Evolutionary conservation across 108 stramenopile species (phyloP), one percentile per base, ranked within the genome.

Genomic region (Craspedostauros australis): DNA sequence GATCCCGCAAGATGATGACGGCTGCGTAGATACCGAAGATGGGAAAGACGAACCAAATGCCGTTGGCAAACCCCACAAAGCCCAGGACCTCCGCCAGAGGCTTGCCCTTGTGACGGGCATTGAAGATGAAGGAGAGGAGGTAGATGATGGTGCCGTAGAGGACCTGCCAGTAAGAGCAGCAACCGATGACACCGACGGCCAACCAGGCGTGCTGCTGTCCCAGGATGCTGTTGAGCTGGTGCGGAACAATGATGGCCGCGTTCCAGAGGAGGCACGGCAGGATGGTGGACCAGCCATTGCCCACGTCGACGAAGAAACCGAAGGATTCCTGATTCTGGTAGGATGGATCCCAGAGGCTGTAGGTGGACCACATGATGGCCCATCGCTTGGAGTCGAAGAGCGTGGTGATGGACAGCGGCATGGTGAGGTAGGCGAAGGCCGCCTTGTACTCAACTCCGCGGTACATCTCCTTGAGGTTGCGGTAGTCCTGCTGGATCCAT

Each of bases 241-340:
- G 46, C 6, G 76, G 72, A 54, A 55, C 59, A 0, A 80, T 49
- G 16, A 86, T 84, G 14, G 82, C 88, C 20, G 50, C 40, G 65
- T 84, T 86, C 77, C 82, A 67, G 39, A 84, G 55, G 28, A 85
- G 23, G 31, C 79, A 80, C 12, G 88, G 84, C 26, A 70, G 70
- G 22, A 90, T 81, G 20, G 88, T 90, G 4, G 81, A 73, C 72
- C 75, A 68, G 1, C 88, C 88, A 59, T 90, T 90, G 22, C 88
- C 88, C 53, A 86, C 72, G 60, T 90, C 88, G 31, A 90, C 84
- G 58, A 90, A 90, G 48, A 90, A 90, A 39, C 88, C 88, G 60
- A 84, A 90, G 9, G 76, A 71, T 67, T 90, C 88, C 11, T 77
- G 60, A 71, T 90, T 90, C 32, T 81, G 80, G 66, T 90, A 90